Percentiles rank a stretch among this genome's conserved stretches.
phyloP scores from a whole-genome alignment of 441 rosid genomes.

The Jatropha podagrica region DNA sequence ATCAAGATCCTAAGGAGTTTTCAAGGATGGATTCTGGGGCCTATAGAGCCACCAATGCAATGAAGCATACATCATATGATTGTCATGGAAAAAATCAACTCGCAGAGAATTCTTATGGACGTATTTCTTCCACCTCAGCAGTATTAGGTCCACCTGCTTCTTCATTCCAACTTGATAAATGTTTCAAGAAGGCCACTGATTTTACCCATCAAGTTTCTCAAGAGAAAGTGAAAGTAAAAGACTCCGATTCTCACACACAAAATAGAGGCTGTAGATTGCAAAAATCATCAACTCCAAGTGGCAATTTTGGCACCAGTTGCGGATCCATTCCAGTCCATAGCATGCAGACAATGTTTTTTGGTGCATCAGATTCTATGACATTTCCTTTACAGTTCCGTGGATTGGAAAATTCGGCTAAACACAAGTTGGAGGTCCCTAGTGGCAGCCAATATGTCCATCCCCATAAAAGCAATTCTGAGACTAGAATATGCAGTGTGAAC shows the following conservation, averaged over 20 bases:
- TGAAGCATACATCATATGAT: slow-evolving; percentile 39
- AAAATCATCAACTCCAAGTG: slow-evolving; percentile 30
- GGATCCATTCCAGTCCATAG: slow-evolving; percentile 45
- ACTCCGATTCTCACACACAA: slow-evolving; percentile 30
- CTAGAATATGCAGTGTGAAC: slow-evolving; percentile 57
- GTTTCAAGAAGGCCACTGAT: slow-evolving; percentile 37
- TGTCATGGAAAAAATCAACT: slow-evolving; percentile 35
- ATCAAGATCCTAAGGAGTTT: slow-evolving; percentile 44
- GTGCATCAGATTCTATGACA: slow-evolving; percentile 39
- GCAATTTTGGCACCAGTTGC: slow-evolving; percentile 42
- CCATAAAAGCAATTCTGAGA: slow-evolving; percentile 34
- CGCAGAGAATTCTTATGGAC: slow-evolving; percentile 35
- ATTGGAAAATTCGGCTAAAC: slow-evolving; percentile 37
- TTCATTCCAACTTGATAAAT: slow-evolving; percentile 47
- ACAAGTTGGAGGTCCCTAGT: slow-evolving; percentile 34
- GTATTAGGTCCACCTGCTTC: slow-evolving; percentile 50
- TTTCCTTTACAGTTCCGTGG: slow-evolving; percentile 43
- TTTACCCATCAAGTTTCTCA: slow-evolving; percentile 40
- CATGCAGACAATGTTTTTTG: slow-evolving; percentile 39
- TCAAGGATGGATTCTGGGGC: slow-evolving; percentile 40
- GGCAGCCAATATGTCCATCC: slow-evolving; percentile 34
- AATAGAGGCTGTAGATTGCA: slow-evolving; percentile 36
- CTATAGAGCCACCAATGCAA: slow-evolving; percentile 35
- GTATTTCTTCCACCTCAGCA: slow-evolving; percentile 35
- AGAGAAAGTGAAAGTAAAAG: slow-evolving; percentile 53